Evolutionary conservation across 768 basidiomycete species (phyloP), one percentile per base, ranked within the genome.

Genomic region (Cantharellus anzutake): DNA sequence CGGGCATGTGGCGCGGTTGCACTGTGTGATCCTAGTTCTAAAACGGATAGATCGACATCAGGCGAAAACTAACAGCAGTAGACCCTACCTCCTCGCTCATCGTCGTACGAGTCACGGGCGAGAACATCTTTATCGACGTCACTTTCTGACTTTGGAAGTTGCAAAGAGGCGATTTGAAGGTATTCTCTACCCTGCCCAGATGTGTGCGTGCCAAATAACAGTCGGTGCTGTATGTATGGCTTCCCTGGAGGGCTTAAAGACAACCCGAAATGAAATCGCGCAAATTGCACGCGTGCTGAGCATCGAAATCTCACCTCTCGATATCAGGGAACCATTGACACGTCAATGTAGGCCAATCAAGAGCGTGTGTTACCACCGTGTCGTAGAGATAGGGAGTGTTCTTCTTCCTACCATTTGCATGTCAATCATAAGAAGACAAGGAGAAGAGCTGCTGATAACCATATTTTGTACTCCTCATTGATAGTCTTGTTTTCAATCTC

Each of bases 251-350:
- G 87, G 60, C 91, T 96, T 63, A n/a, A 59, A 20, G 39, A n/a
- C 35, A 50, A 29, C 20, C 20, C 35, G 51, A 61, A 56, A 56
- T 40, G 34, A 3, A 53, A 56, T 38, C 51, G 41, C 48, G 5
- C 60, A 42, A 38, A 2, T 16, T 42, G n/a, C 41, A 37, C 35
- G 35, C 52, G 41, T 37, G 34, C 11, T 11, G 56, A 38, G 40
- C 39, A 5, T 7, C 40, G 42, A 41, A 71, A 88, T 67, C 52
- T 14, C 65, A 93, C 93, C 81, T 80, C 72, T 97, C 89, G 70
- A 82, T 84, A 75, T 99, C 96, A 0, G 96, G 96, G 71, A 99
- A 87, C 96, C 96, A 99, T 73, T 98, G 96, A 70, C 89, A 92
- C 3, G 96, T 99, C 67, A 99, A 70, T 67, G 84, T 90, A 20